A percentile compares a stretch with the other conserved stretches of the same genome.
Evolutionary conservation across 2,329 filamentous ascomycete genomes (phyloP).

Genomic region (Cladorrhinum sp.): DNA sequence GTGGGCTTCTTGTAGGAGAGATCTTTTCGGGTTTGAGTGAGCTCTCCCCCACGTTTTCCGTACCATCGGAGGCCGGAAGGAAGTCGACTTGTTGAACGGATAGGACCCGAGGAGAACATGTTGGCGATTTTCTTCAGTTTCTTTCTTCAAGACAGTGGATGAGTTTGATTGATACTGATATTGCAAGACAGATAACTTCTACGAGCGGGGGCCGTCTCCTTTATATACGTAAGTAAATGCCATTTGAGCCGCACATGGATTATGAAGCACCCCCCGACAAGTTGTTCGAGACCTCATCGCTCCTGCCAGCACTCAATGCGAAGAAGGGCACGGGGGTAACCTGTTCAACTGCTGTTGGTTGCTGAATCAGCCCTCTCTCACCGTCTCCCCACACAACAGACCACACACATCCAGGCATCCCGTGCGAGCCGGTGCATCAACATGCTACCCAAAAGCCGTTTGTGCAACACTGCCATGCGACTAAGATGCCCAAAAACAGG

Average conservation of each 20-base stretch:
- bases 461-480: slow-evolving; percentile 12
- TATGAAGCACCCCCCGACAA: background rate
- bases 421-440: background rate
- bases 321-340: background rate
- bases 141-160: background rate
- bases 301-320: background rate
- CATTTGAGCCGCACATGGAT: slow-evolving; percentile 2
- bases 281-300: background rate
- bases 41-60: slow-evolving; percentile 21
- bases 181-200: background rate
- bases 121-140: background rate
- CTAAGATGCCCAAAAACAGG: slow-evolving; percentile 2
- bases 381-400: slow-evolving; percentile 14
- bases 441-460: slow-evolving; percentile 3
- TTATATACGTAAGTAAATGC: background rate
- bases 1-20: slow-evolving; percentile 15
- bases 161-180: background rate
- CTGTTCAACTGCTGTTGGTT: slow-evolving; percentile 13
- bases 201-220: background rate
- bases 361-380: slow-evolving; percentile 25
- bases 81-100: slow-evolving; percentile 24
- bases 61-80: slow-evolving; percentile 22
- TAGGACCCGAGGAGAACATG: slow-evolving; percentile 21
- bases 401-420: background rate
- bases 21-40: slow-evolving; percentile 19